Percentiles rank a stretch among this genome's conserved stretches.
phyloP scores from a whole-genome alignment of 805 yeast species.

The Maudiozyma saulgeensis region DNA sequence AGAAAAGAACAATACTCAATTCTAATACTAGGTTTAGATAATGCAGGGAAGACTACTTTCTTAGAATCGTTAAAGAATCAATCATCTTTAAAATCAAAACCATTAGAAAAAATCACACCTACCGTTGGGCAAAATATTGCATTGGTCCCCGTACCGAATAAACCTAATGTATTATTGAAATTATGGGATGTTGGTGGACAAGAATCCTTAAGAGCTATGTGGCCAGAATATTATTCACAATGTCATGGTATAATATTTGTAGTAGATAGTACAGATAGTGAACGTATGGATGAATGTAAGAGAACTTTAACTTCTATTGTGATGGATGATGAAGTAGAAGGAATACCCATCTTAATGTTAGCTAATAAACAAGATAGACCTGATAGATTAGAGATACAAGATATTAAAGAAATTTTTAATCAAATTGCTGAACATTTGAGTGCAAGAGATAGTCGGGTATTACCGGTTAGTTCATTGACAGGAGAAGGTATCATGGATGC shows the following conservation, averaged over 20 bases:
- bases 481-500: slow-evolving; percentile 82
- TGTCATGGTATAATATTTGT: slow-evolving; percentile 90
- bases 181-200: slow-evolving; percentile 98
- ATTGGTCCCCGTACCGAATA: slow-evolving; percentile 31
- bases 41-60: slow-evolving; percentile 90
- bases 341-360: slow-evolving; percentile 85
- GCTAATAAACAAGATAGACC: slow-evolving; percentile 89
- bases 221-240: slow-evolving; percentile 77
- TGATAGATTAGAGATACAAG: slow-evolving; percentile 62
- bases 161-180: slow-evolving; percentile 43
- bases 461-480: slow-evolving; percentile 74
- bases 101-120: slow-evolving; percentile 64
- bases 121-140: slow-evolving; percentile 90
- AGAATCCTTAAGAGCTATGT: slow-evolving; percentile 67
- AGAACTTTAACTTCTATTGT: slow-evolving; percentile 49
- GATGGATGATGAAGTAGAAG: slow-evolving; percentile 51
- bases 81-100: slow-evolving; percentile 39
- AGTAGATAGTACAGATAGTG: slow-evolving; percentile 83
- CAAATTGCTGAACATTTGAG: slow-evolving; percentile 71
- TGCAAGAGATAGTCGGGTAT: slow-evolving; percentile 83
- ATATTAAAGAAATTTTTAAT: slow-evolving; percentile 76
- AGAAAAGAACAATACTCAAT: slow-evolving; percentile 63
- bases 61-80: slow-evolving; percentile 54
- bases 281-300: slow-evolving; percentile 73
- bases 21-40: slow-evolving; percentile 81